These are phyloP conservation scores for Camillea tinctor DNA, from an alignment of 2,329 filamentous ascomycete species.

Conservation along the genomic window DNA sequence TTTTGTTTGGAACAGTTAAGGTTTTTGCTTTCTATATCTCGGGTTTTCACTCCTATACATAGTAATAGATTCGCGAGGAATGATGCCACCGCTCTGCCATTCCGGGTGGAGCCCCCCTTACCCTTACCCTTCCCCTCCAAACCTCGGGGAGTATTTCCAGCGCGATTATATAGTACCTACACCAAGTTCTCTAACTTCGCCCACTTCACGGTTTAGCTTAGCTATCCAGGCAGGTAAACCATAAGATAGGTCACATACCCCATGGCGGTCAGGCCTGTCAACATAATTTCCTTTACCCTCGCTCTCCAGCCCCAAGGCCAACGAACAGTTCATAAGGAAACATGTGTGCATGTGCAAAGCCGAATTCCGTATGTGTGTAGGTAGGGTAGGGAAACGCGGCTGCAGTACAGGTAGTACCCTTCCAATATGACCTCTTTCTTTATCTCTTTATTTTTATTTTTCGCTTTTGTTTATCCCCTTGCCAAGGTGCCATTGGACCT, in stretches of 20 bases:
- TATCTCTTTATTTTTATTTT: not conserved
- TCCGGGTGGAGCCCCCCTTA: not conserved
- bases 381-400: not conserved
- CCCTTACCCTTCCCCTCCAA: no score
- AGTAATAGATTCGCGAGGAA: not conserved
- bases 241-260: not conserved
- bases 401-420: not conserved
- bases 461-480: not conserved
- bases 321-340: not conserved
- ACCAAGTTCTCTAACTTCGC: not conserved
- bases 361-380: no score
- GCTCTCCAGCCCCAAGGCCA: not conserved
- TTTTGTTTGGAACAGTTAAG: not conserved
- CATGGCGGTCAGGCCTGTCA: not conserved
- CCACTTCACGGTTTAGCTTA: no score
- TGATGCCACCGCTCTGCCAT: not conserved
- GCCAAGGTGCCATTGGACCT: not conserved
- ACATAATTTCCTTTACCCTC: not conserved
- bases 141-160: not conserved
- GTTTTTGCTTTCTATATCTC: not conserved
- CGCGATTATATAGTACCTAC: no score
- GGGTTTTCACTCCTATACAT: not conserved
- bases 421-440: not conserved
- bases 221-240: no score
- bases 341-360: no score